Conservation (phyloP, 2,329 filamentous ascomycete species). For the Aureobasidium sp. region DNA sequence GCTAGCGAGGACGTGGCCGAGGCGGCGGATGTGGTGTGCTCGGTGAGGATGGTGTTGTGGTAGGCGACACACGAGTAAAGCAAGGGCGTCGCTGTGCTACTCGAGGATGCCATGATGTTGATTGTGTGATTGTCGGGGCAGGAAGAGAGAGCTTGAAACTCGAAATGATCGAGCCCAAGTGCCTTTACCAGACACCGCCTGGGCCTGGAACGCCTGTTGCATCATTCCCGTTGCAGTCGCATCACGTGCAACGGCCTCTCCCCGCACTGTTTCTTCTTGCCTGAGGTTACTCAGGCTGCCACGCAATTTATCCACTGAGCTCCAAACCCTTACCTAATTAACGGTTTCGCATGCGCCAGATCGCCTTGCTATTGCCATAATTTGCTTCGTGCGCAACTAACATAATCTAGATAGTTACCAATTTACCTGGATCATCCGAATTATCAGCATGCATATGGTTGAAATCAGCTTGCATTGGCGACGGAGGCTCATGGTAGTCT, state of each 20-base stretch:
- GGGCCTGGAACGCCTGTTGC: neutral
- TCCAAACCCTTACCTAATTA: no score
- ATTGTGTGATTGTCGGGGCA: constrained; percentile 72
- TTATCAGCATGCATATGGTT: no score
- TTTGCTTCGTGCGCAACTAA: no score
- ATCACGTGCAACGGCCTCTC: neutral
- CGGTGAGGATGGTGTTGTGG: constrained; percentile 83
- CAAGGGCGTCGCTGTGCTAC: constrained; percentile 28
- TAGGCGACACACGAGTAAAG: constrained; percentile 77
- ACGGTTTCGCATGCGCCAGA: no score
- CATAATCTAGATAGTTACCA: no score
- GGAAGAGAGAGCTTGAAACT: constrained; percentile 60
- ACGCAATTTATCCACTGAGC: no score
- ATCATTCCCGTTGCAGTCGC: neutral
- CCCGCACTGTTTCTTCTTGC: neutral
- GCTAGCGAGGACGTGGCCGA: constrained; percentile 80
- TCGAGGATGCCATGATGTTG: constrained; percentile 32
- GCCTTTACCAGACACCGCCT: constrained; percentile 45
- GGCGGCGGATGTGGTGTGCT: constrained; percentile 81
- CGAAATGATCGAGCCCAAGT: constrained; percentile 80
- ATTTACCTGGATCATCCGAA: no score
- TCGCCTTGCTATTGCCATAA: no score
- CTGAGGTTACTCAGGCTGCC: neutral
- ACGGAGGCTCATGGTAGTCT: no score
- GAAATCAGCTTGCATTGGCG: no score